These are phyloP conservation scores for Protomyces arabidopsidicola DNA, from an alignment of 1,139 yeast species.

Conservation along the genomic window DNA sequence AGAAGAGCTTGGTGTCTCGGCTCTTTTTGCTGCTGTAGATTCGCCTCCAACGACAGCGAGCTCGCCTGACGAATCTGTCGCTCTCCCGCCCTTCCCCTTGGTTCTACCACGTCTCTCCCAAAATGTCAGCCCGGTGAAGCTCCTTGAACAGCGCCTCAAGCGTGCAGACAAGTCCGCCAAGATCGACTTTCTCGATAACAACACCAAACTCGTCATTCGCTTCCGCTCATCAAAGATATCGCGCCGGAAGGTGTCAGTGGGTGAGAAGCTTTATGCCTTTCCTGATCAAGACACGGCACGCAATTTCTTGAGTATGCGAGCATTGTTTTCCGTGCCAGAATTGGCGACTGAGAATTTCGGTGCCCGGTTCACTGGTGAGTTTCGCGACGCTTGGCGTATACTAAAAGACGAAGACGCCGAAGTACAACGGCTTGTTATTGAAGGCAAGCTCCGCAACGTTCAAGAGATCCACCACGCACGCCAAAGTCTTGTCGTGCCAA, in stretches of 20 bases:
- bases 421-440: neutral
- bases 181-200: neutral
- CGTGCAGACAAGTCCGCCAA: constrained; percentile 18
- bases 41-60: neutral
- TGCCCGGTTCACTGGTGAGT: constrained; percentile 13
- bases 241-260: constrained; percentile 2
- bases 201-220: neutral
- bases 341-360: constrained; percentile 16
- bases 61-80: neutral
- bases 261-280: neutral
- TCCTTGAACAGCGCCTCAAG: constrained; percentile 10
- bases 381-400: constrained; percentile 15
- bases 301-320: constrained; percentile 12
- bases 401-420: constrained; percentile 15
- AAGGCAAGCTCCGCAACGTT: constrained; percentile 7
- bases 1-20: neutral
- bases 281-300: constrained; percentile 14
- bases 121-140: constrained; percentile 15
- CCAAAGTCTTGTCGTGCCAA: neutral
- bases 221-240: constrained; percentile 15
- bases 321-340: constrained; percentile 19
- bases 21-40: neutral
- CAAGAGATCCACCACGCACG: neutral
- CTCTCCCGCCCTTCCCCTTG: constrained; percentile 2
- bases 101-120: constrained; percentile 10